A percentile compares a stretch with the other conserved stretches of the same genome.
phyloP scores from a whole-genome alignment of 306 rosid genomes.

The Arachis hypogaea region DNA sequence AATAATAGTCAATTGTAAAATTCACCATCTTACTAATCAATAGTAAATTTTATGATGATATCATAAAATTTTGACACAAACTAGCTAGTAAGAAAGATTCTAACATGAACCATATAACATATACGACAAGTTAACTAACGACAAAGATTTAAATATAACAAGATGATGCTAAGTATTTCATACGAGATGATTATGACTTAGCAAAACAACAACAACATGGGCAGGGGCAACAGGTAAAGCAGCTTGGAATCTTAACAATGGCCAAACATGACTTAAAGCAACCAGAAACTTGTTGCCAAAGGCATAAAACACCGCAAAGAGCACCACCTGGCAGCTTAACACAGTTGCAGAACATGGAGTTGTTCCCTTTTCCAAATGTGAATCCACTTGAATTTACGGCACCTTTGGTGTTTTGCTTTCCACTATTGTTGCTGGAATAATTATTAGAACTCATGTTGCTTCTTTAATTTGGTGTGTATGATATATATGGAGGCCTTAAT shows the following conservation, averaged over 20 bases:
- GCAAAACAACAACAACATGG: neutral
- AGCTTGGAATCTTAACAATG: neutral
- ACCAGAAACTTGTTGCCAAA: neutral
- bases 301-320: neutral
- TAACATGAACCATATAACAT: too few relatives aligned
- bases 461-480: too few relatives aligned
- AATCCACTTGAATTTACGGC: neutral
- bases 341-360: neutral
- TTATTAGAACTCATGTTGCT: neutral
- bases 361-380: neutral
- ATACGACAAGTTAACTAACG: too few relatives aligned
- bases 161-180: too few relatives aligned
- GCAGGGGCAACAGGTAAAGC: neutral
- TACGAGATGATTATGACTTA: neutral
- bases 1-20: too few relatives aligned
- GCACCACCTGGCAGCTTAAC: neutral
- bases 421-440: neutral
- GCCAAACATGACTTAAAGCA: neutral
- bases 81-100: too few relatives aligned
- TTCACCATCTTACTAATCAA: too few relatives aligned
- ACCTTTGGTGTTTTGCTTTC: neutral
- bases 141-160: too few relatives aligned
- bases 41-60: too few relatives aligned
- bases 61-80: too few relatives aligned
- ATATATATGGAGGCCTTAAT: neutral